phyloP scores from a whole-genome alignment of 78 protist genomes.

The Cavenderia fasciculata region DNA sequence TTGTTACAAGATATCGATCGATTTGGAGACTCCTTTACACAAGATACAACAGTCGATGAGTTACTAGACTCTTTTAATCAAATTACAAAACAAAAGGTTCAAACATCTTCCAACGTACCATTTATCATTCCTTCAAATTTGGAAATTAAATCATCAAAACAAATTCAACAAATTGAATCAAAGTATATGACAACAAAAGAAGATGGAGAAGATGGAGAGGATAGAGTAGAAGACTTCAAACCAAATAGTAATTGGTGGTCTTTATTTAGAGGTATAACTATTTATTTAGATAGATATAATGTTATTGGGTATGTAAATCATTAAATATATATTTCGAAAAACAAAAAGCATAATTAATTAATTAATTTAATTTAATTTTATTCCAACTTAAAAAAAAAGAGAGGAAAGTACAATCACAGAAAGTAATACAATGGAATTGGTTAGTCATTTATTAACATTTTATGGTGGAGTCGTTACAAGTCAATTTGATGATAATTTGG shows the following conservation, averaged over 20 bases:
- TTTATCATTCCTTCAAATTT: background rate
- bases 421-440: constrained; percentile 31
- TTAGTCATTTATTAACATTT: background rate
- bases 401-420: constrained; percentile 23
- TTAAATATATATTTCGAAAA: background rate
- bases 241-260: constrained; percentile 60
- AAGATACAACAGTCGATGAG: constrained; percentile 3
- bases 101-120: background rate
- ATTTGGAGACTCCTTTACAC: constrained; percentile 76
- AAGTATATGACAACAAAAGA: constrained; percentile 56
- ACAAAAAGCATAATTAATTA: background rate
- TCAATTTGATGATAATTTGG: background rate
- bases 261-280: constrained; percentile 18
- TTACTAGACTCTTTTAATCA: constrained; percentile 60
- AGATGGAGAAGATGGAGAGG: too few species aligned
- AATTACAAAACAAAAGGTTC: constrained; percentile 17
- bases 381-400: background rate
- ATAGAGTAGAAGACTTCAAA: too few species aligned
- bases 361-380: background rate
- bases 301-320: constrained; percentile 32
- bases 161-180: background rate
- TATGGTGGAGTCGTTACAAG: constrained; percentile 27
- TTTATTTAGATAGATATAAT: constrained; percentile 72
- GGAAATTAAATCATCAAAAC: background rate
- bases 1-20: constrained; percentile 49